Evolutionary conservation across 192 early-diverging fungal genomes (phyloP).

Genomic region (Radiomyces spectabilis): DNA sequence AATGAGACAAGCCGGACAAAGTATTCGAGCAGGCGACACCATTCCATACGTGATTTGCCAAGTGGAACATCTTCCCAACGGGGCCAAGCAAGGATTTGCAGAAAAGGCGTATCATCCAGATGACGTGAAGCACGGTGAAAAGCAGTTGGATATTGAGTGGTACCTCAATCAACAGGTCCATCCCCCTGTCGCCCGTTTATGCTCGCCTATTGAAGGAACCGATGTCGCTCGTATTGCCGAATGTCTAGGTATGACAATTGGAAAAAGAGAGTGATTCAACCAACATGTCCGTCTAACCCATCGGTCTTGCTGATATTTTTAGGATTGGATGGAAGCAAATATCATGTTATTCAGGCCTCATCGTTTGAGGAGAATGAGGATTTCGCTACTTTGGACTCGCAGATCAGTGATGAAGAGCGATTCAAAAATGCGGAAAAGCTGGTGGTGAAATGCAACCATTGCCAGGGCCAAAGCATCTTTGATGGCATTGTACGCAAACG

Average conservation of each 20-base stretch:
- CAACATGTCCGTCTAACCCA: background rate
- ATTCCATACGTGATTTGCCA: slow-evolving; percentile 88
- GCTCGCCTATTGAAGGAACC: slow-evolving; percentile 77
- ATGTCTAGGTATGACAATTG: slow-evolving; percentile 59
- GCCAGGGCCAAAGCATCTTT: slow-evolving; percentile 42
- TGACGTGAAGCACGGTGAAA: slow-evolving; percentile 59
- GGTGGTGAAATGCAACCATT: slow-evolving; percentile 49
- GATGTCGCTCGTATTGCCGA: slow-evolving; percentile 69
- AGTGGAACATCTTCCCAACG: slow-evolving; percentile 16
- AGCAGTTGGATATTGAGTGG: slow-evolving; percentile 67
- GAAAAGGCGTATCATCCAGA: slow-evolving; percentile 78
- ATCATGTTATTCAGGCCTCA: background rate
- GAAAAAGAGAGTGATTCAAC: background rate
- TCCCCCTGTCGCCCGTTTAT: slow-evolving; percentile 75
- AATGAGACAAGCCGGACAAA: slow-evolving; percentile 58
- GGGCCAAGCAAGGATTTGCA: slow-evolving; percentile 43
- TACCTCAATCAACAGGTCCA: slow-evolving; percentile 89
- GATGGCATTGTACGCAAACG: slow-evolving; percentile 15
- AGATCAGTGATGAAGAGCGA: slow-evolving; percentile 40
- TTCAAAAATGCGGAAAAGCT: slow-evolving; percentile 70
- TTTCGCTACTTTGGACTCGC: background rate
- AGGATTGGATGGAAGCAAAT: background rate
- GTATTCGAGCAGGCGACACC: slow-evolving; percentile 73
- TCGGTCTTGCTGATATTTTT: background rate
- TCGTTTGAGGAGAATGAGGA: slow-evolving; percentile 17